A percentile compares a stretch with the other conserved stretches of the same genome.
Conservation (phyloP, 2,329 filamentous ascomycete species). For the Alternaria sp. region DNA sequence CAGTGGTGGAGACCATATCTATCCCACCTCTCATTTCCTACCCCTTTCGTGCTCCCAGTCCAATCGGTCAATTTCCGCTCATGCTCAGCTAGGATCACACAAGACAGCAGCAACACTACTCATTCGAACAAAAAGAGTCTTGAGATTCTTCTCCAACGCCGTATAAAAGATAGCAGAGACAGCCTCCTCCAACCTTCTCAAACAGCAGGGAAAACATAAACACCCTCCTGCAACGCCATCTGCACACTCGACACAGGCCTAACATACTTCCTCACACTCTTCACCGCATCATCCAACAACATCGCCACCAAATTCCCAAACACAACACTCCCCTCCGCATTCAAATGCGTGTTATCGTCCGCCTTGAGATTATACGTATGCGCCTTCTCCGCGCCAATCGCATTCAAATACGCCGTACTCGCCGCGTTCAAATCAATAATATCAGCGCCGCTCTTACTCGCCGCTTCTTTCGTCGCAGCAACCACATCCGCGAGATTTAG, state of each 20-base stretch:
- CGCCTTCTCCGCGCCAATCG: conserved; percentile 56
- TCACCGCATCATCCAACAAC: conserved; percentile 17
- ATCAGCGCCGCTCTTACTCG: conserved; percentile 45
- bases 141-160: too few relatives aligned
- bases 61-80: too few relatives aligned
- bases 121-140: too few relatives aligned
- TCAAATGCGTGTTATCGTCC: conserved; percentile 30
- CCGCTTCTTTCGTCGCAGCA: conserved; percentile 55
- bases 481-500: conserved; percentile 56
- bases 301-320: conserved; percentile 31
- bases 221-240: conserved; percentile 15
- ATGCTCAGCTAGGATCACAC: too few relatives aligned
- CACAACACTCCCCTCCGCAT: conserved; percentile 27
- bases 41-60: too few relatives aligned
- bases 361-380: conserved; percentile 56
- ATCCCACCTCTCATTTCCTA: not conserved
- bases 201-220: conserved; percentile 17
- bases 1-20: not conserved
- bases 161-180: not conserved
- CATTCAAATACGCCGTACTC: conserved; percentile 58
- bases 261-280: conserved; percentile 18
- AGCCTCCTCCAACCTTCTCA: not conserved
- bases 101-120: too few relatives aligned
- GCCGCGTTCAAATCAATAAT: conserved; percentile 61
- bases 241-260: conserved; percentile 16